phyloP scores from a whole-genome alignment of 2,329 filamentous ascomycete species.

The Monilinia fructicola region DNA sequence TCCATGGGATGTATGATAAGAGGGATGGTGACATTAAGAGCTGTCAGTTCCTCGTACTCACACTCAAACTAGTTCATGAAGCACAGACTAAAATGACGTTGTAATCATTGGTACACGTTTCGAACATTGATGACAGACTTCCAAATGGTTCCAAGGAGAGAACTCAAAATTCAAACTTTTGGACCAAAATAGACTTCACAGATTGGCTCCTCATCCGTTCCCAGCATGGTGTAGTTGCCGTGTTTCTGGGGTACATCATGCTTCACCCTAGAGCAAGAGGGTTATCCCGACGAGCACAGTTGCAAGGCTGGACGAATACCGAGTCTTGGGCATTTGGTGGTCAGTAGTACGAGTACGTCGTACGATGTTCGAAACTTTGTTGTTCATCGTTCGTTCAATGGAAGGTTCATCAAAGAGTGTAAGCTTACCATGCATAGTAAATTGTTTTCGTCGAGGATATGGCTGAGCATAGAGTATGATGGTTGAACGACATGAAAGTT shows the following conservation, averaged over 20 bases:
- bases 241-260: slow-evolving; percentile 15
- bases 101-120: slow-evolving; percentile 8
- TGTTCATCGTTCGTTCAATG: neutral
- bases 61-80: neutral
- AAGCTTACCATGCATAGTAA: slow-evolving; percentile 7
- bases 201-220: neutral
- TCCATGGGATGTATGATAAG: neutral
- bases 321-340: slow-evolving; percentile 1
- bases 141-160: neutral
- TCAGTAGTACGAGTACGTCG: neutral
- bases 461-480: neutral
- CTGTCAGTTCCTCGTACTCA: slow-evolving; percentile 3
- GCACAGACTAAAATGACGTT: neutral
- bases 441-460: slow-evolving; percentile 8
- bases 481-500: slow-evolving; percentile 11
- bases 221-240: neutral
- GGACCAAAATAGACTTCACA: too few species aligned
- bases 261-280: neutral
- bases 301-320: slow-evolving; percentile 17
- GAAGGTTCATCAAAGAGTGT: neutral
- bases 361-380: neutral
- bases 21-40: slow-evolving; percentile 8
- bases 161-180: neutral
- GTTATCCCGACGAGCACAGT: neutral
- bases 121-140: neutral